Evolutionary conservation across 2,329 filamentous ascomycete species (phyloP).

Genomic region (Plectosphaerella cucumerina): DNA sequence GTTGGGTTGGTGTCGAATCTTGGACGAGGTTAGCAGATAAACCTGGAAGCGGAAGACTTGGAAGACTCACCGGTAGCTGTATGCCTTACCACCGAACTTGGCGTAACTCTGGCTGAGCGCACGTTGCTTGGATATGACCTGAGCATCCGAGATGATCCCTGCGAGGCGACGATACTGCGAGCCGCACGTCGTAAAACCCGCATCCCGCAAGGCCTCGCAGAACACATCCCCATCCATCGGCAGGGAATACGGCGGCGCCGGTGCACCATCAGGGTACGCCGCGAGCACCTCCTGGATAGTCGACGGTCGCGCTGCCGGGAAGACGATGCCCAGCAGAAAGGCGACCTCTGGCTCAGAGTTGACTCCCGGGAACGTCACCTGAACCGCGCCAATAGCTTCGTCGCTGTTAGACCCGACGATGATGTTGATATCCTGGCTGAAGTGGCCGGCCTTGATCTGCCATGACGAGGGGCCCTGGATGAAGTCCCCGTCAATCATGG

Average conservation of each 20-base stretch:
- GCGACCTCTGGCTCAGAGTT: conserved; percentile 8
- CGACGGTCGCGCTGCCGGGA: conserved; percentile 6
- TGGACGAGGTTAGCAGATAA: too few relatives aligned
- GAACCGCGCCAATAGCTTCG: conserved; percentile 1
- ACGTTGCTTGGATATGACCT: conserved; percentile 6
- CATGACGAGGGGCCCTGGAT: not conserved
- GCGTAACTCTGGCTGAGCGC: conserved; percentile 7
- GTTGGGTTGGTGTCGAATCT: conserved; percentile 17
- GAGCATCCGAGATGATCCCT: conserved; percentile 11
- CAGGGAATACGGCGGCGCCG: conserved; percentile 11
- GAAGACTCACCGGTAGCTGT: conserved; percentile 10
- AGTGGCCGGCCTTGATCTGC: conserved; percentile 4
- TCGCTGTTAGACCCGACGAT: conserved; percentile 7
- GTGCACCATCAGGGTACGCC: conserved; percentile 9
- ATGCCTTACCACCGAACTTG: conserved; percentile 9
- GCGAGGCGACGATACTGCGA: conserved; percentile 12
- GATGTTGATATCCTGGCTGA: not conserved
- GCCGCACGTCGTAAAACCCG: conserved; percentile 8
- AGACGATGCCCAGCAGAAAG: not conserved
- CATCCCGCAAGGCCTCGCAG: conserved; percentile 8
- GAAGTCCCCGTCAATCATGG: conserved; percentile 5
- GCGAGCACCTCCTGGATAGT: conserved; percentile 8
- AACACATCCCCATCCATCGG: conserved; percentile 6
- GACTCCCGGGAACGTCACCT: not conserved
- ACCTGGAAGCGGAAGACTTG: too few relatives aligned